phyloP scores from a whole-genome alignment of 768 basidiomycete species.

The Coprinopsis cinerea region DNA sequence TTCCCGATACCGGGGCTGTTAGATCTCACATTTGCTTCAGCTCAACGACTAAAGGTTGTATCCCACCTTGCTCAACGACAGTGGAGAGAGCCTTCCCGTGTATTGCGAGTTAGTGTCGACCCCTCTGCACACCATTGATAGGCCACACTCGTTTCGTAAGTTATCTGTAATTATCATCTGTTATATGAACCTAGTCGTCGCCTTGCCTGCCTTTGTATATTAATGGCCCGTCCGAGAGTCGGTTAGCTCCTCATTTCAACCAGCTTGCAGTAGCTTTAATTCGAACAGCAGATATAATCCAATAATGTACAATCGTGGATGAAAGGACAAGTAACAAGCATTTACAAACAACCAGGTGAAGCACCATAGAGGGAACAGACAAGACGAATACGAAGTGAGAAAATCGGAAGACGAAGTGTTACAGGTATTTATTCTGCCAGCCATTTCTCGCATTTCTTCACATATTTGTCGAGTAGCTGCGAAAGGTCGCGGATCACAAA shows the following conservation, averaged over 20 bases:
- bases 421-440: constrained; percentile 57
- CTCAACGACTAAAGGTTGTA: constrained; percentile 56
- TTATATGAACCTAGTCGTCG: neutral
- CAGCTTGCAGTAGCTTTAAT: neutral
- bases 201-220: neutral
- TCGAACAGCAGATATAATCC: constrained; percentile 9
- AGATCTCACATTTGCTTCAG: constrained; percentile 24
- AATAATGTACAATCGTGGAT: constrained; percentile 8
- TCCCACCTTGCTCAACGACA: constrained; percentile 39
- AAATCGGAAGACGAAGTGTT: constrained; percentile 11
- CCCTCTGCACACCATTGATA: neutral
- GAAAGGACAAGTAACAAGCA: neutral
- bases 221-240: neutral
- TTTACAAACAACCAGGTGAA: constrained; percentile 8
- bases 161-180: constrained; percentile 3
- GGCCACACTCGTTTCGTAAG: neutral
- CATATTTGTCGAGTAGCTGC: constrained; percentile 85
- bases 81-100: constrained; percentile 13
- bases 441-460: constrained; percentile 92
- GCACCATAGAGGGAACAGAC: neutral
- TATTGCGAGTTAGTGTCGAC: constrained; percentile 2
- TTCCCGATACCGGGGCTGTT: neutral
- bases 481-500: constrained; percentile 88
- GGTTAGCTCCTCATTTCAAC: neutral
- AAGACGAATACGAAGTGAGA: constrained; percentile 5